Evolutionary conservation across 2,329 filamentous ascomycete species (phyloP), one percentile per base, ranked within the genome.

Genomic region (Colletotrichum sp.): DNA sequence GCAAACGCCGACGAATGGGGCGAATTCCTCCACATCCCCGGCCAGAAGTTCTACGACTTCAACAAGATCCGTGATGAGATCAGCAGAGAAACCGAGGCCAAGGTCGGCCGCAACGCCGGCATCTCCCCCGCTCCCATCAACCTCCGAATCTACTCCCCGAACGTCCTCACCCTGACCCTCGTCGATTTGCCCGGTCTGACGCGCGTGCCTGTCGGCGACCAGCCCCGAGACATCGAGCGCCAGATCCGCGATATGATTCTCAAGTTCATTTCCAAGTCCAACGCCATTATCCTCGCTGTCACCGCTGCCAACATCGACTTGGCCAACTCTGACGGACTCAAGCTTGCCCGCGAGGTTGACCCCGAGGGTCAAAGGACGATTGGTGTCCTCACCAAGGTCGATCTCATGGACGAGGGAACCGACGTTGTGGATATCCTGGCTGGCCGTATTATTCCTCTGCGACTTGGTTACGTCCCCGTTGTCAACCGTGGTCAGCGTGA

Each of bases 41-140:
- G 96, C 81, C 95, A 99, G 87, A 99, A 99, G 87, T 99, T 98
- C 89, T 93, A 93, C 87, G 97, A 99, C 88, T 99, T 99, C 89
- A 95, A 96, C 89, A 98, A 98, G 90, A 98, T 99, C 82, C 93
- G 97, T 81, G 97, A 99, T 74, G 97, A 99, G 88, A 99, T 99
- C 84, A 94, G 96, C 79, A 93, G 95, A 82, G 97, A 99, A 88
- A 99, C 97, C 58, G 96, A 98, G 83, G 93, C 94, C 80, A 99
- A 99, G 89, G 98, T 98, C 80, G 97, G 97, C 79, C 93, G 93
- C 84, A 99, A 99, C 89, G 95, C 94, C 67, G 97, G 96, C 85
- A 99, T 99, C 86, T 99, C 96, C 63, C 95, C 97, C 28, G 94
- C 95, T 36, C 97, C 97, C 67, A 99, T 99, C 90, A 99, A 99